phyloP scores from a whole-genome alignment of 148 eudicot genomes.

The Pharnaceum exiguum region DNA sequence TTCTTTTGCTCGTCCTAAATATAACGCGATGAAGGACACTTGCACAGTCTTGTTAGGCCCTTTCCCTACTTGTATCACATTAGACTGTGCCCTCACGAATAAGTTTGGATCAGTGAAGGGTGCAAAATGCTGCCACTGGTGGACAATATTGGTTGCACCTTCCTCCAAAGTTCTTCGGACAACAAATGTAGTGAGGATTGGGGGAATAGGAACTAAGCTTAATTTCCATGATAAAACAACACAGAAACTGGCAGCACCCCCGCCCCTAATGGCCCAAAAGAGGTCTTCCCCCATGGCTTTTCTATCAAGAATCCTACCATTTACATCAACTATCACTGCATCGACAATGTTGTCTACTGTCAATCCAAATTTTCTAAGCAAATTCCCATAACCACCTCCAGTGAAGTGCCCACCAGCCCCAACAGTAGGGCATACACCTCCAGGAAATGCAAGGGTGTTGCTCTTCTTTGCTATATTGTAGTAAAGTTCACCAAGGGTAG shows the following conservation, averaged over 20 bases:
- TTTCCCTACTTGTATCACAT: not conserved
- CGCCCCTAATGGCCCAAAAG: conserved; percentile 45
- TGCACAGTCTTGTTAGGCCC: conserved; percentile 13
- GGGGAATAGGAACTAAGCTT: conserved; percentile 28
- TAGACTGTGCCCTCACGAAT: conserved; percentile 27
- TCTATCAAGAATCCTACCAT: conserved; percentile 19
- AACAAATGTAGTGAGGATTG: conserved; percentile 27
- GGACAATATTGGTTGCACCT: conserved; percentile 19
- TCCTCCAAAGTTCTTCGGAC: conserved; percentile 18
- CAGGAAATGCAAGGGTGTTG: conserved; percentile 36
- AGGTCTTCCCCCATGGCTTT: conserved; percentile 37
- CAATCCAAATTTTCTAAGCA: conserved; percentile 37
- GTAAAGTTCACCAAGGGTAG: conserved; percentile 37
- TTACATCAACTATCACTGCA: conserved; percentile 29
- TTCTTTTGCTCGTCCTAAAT: conserved; percentile 23
- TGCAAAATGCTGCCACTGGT: conserved; percentile 38
- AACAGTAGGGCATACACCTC: conserved; percentile 33
- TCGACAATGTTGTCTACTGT: conserved; percentile 32
- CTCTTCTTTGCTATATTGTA: conserved; percentile 30
- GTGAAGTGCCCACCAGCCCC: conserved; percentile 37
- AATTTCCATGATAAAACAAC: conserved; percentile 30
- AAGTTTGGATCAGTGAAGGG: conserved; percentile 17
- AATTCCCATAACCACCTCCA: conserved; percentile 38
- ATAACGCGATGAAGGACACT: conserved; percentile 21
- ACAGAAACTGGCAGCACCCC: conserved; percentile 35